Evolutionary conservation across 352 stramenopile genomes (phyloP).

Genomic region (Phytophthora agathidicida): DNA sequence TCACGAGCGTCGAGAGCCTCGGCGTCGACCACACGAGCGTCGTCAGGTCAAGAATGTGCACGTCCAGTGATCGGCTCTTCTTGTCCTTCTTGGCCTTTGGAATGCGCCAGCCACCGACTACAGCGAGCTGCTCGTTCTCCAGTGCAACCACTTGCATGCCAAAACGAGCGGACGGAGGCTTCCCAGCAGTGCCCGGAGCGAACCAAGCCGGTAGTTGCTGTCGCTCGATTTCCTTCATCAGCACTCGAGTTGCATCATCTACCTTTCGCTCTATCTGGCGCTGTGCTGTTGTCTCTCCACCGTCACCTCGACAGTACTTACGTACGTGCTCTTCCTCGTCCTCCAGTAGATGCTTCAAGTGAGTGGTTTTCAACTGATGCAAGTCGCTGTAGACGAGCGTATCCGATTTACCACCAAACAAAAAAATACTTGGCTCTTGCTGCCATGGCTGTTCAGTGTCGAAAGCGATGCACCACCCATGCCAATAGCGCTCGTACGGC

Average conservation of each 20-base stretch:
- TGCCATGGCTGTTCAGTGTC: constrained; percentile 29
- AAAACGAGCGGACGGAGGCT: constrained; percentile 53
- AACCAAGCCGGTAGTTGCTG: constrained; percentile 37
- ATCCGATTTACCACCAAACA: constrained; percentile 75
- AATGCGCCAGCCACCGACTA: constrained; percentile 39
- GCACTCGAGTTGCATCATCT: constrained; percentile 10
- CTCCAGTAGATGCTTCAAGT: constrained; percentile 19
- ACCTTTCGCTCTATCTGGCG: constrained; percentile 3
- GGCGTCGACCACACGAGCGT: constrained; percentile 59
- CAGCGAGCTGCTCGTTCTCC: constrained; percentile 46
- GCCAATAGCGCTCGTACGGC: constrained; percentile 52
- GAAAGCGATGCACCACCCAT: constrained; percentile 40
- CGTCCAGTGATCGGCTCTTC: constrained; percentile 35
- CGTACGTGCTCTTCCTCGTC: constrained; percentile 17
- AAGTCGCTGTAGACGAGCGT: constrained; percentile 56
- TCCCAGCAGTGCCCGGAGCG: constrained; percentile 51
- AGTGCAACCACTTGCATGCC: constrained; percentile 51
- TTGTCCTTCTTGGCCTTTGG: constrained; percentile 15
- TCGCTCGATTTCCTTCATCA: constrained; percentile 18
- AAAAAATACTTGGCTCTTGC: constrained; percentile 44
- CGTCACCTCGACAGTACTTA: not conserved
- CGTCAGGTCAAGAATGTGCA: constrained; percentile 56
- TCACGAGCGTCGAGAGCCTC: constrained; percentile 47
- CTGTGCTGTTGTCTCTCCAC: not conserved
- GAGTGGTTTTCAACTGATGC: constrained; percentile 36